These are phyloP conservation scores for Cyclotella distinguenda DNA, from an alignment of 108 stramenopile genomes.

Conservation along the genomic window DNA sequence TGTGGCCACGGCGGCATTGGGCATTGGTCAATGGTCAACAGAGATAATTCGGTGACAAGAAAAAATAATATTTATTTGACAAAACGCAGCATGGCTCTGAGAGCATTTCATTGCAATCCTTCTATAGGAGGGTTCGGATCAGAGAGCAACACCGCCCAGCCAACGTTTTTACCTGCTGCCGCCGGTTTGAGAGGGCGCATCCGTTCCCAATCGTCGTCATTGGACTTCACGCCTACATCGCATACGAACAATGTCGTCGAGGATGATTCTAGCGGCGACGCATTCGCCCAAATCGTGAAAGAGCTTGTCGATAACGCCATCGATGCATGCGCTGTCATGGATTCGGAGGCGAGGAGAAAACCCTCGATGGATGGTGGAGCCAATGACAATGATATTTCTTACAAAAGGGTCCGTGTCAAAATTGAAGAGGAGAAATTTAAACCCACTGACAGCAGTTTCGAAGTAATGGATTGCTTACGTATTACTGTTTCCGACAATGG, in stretches of 20 bases:
- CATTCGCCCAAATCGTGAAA: slow-evolving; percentile 86
- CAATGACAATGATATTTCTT: slow-evolving; percentile 1
- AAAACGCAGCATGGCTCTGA: too few relatives aligned
- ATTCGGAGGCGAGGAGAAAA: neutral
- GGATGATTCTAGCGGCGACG: slow-evolving; percentile 40
- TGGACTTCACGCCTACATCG: neutral
- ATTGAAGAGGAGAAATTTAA: slow-evolving; percentile 7
- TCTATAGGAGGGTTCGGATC: too few relatives aligned
- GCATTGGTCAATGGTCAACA: too few relatives aligned
- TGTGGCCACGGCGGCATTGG: too few relatives aligned
- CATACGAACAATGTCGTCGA: neutral
- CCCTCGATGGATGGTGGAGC: slow-evolving; percentile 3
- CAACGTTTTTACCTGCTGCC: too few relatives aligned
- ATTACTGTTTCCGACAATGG: slow-evolving; percentile 82
- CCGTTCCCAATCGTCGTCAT: neutral
- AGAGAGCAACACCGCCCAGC: too few relatives aligned
- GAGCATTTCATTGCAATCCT: too few relatives aligned
- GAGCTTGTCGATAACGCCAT: slow-evolving; percentile 91
- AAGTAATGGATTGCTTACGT: slow-evolving; percentile 48
- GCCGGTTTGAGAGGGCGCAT: neutral
- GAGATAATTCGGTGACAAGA: too few relatives aligned
- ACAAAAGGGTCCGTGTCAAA: slow-evolving; percentile 11
- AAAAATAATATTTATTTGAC: too few relatives aligned
- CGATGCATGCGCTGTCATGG: slow-evolving; percentile 62
- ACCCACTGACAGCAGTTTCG: neutral